These are phyloP conservation scores for Shiraia sp. DNA, from an alignment of 2,329 filamentous ascomycete species.

Conservation along the genomic window DNA sequence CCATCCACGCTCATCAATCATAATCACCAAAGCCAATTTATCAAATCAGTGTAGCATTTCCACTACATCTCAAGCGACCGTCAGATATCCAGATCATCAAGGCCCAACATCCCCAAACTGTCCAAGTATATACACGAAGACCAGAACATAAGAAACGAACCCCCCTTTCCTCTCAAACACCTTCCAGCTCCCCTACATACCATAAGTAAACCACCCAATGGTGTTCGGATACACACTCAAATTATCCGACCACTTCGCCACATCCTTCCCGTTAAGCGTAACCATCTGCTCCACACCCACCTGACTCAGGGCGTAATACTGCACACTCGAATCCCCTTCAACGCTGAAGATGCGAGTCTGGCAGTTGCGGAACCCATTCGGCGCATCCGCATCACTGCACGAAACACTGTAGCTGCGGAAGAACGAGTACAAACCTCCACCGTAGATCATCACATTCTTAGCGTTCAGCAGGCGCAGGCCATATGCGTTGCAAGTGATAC, in stretches of 20 bases:
- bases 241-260: conserved; percentile 55
- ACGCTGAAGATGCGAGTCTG: conserved; percentile 57
- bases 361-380: conserved; percentile 46
- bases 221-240: conserved; percentile 45
- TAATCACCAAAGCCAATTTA: too few species aligned
- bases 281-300: conserved; percentile 54
- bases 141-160: neutral
- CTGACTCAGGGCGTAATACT: conserved; percentile 55
- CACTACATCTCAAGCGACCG: too few species aligned
- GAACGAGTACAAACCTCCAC: conserved; percentile 71
- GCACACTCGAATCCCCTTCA: conserved; percentile 46
- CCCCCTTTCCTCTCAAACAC: too few species aligned
- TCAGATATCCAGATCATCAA: too few species aligned
- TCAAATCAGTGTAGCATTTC: too few species aligned
- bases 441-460: conserved; percentile 62
- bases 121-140: too few species aligned
- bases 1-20: too few species aligned
- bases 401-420: conserved; percentile 63
- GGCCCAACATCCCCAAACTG: too few species aligned
- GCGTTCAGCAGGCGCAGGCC: conserved; percentile 65
- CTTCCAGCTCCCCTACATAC: conserved; percentile 30
- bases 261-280: conserved; percentile 47
- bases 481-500: conserved; percentile 55
- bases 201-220: conserved; percentile 40
- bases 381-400: conserved; percentile 29